Evolutionary conservation across 352 stramenopile species (phyloP).

Genomic region (Achlya hypogyna): DNA sequence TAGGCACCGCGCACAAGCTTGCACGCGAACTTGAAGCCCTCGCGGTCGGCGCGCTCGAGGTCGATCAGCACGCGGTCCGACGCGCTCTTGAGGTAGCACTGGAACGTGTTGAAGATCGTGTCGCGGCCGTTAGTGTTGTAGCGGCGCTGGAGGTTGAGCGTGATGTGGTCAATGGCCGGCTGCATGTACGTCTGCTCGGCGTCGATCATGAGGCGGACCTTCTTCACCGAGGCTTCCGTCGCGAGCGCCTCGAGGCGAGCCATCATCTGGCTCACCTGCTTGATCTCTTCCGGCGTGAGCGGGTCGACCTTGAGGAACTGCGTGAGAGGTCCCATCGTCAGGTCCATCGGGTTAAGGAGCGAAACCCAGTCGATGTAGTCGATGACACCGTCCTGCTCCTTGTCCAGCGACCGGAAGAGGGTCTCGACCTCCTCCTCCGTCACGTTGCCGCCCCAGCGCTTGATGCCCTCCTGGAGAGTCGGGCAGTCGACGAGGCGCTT

Average conservation of each 20-base stretch:
- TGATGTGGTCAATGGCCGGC: slow-evolving; percentile 94
- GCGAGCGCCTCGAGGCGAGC: slow-evolving; percentile 66
- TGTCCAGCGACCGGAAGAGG: slow-evolving; percentile 59
- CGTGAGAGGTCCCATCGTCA: slow-evolving; percentile 82
- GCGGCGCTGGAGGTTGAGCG: slow-evolving; percentile 73
- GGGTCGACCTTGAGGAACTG: slow-evolving; percentile 79
- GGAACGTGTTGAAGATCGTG: slow-evolving; percentile 97
- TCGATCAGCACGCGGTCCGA: slow-evolving; percentile 84
- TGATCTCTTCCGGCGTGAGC: slow-evolving; percentile 80
- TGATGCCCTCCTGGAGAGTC: slow-evolving; percentile 54
- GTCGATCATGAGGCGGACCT: slow-evolving; percentile 95
- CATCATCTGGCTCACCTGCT: slow-evolving; percentile 88
- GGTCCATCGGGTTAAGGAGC: slow-evolving; percentile 85
- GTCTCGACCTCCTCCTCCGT: slow-evolving; percentile 50
- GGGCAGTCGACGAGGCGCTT: slow-evolving; percentile 75
- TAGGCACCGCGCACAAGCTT: slow-evolving; percentile 98
- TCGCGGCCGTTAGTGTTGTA: slow-evolving; percentile 83
- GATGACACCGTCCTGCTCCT: slow-evolving; percentile 54
- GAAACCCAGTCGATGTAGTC: slow-evolving; percentile 95
- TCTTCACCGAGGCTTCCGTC: slow-evolving; percentile 47
- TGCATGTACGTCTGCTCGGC: slow-evolving; percentile 97
- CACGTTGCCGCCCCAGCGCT: slow-evolving; percentile 55
- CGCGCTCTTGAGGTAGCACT: slow-evolving; percentile 97
- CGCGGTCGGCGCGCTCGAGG: slow-evolving; percentile 84
- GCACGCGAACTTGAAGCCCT: slow-evolving; percentile 91